These are phyloP conservation scores for Globisporangium spinosum DNA, from an alignment of 352 stramenopile species.

Conservation along the genomic window DNA sequence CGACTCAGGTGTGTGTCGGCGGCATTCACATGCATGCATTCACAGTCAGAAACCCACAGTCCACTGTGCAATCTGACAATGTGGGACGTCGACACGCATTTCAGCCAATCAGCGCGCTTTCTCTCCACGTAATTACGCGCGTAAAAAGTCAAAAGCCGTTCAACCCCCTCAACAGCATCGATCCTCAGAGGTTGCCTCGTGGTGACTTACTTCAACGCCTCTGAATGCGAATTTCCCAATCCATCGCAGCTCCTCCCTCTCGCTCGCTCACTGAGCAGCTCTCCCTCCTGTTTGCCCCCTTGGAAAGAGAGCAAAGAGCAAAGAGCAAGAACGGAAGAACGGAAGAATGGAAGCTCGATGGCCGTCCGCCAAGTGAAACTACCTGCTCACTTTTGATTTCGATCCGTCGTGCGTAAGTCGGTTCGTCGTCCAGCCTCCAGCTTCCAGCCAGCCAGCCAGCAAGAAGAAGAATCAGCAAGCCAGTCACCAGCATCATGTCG, in stretches of 20 bases:
- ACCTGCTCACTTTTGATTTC: conserved; percentile 18
- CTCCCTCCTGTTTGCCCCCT: background rate
- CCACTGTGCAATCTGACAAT: conserved; percentile 9
- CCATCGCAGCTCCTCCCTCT: conserved; percentile 5
- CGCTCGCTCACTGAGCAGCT: background rate
- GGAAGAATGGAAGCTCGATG: background rate
- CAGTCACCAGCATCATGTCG: conserved; percentile 18
- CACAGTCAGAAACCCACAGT: background rate
- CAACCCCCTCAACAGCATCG: conserved; percentile 2
- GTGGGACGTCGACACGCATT: conserved; percentile 18
- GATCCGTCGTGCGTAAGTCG: conserved; percentile 19
- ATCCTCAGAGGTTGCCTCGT: conserved; percentile 8
- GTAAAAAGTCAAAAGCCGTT: conserved; percentile 29
- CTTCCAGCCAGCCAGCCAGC: too few relatives aligned
- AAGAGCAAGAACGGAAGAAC: background rate
- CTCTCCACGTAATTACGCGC: conserved; percentile 1
- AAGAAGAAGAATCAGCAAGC: conserved; percentile 1
- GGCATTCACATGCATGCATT: conserved; percentile 1
- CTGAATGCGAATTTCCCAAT: conserved; percentile 12
- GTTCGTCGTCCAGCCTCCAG: conserved; percentile 7
- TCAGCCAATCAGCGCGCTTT: conserved; percentile 32
- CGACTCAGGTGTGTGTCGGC: background rate
- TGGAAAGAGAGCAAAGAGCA: too few relatives aligned
- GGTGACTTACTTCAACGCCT: conserved; percentile 21
- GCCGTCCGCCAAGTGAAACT: conserved; percentile 6